Conservation (phyloP, 208 protist species). For the Balamuthia mandrillaris region DNA sequence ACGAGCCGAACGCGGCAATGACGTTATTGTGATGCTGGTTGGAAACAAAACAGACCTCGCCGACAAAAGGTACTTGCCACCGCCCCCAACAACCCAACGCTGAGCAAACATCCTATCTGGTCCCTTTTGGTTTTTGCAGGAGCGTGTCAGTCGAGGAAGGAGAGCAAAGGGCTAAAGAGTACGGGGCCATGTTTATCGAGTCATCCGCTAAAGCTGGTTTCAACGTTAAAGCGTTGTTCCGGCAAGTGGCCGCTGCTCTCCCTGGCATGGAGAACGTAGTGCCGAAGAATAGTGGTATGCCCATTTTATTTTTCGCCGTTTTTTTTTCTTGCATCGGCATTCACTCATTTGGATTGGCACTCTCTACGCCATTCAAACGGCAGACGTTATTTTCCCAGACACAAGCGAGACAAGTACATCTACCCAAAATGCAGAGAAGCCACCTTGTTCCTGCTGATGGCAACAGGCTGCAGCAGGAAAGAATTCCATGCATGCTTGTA, state of each 20-base stretch:
- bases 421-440: no score
- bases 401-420: no score
- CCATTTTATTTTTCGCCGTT: no score
- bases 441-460: no score
- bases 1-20: slow-evolving; percentile 85
- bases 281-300: background rate
- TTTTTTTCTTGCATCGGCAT: no score
- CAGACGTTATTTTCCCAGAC: no score
- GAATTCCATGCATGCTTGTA: no score
- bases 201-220: slow-evolving; percentile 86
- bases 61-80: slow-evolving; percentile 67
- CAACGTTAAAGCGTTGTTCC: slow-evolving; percentile 2
- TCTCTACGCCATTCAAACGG: no score
- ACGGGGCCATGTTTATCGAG: slow-evolving; percentile 89
- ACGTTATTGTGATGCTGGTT: slow-evolving; percentile 92
- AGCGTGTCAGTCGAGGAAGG: slow-evolving; percentile 84
- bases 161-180: slow-evolving; percentile 84
- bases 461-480: no score
- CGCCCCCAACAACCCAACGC: background rate
- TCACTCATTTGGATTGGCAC: no score
- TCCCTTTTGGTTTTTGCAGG: slow-evolving; percentile 45
- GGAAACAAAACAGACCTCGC: slow-evolving; percentile 95
- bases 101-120: background rate
- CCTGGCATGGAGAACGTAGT: background rate
- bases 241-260: background rate